phyloP scores from a whole-genome alignment of 331 rosid genomes.

The Quercus phellos region DNA sequence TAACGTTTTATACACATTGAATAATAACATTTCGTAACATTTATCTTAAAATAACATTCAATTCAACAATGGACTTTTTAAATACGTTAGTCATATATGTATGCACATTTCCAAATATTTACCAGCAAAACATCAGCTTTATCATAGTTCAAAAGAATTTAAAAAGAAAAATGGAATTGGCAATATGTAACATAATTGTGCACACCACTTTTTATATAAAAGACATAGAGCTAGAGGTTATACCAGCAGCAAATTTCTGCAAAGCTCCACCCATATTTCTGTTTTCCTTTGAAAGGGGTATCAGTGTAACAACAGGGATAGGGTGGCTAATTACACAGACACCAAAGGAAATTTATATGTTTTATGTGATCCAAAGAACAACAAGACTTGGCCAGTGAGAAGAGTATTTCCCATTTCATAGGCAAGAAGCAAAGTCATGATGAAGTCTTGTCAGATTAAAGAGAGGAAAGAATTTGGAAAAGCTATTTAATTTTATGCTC shows the following conservation, averaged over 20 bases:
- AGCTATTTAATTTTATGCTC: neutral
- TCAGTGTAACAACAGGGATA: neutral
- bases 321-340: neutral
- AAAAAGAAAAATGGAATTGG: neutral
- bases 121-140: neutral
- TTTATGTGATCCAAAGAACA: constrained; percentile 18
- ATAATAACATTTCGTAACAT: no score
- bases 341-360: neutral
- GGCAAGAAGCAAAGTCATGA: constrained; percentile 27
- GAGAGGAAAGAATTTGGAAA: neutral
- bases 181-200: no score
- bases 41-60: neutral
- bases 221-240: neutral
- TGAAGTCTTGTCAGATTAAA: neutral
- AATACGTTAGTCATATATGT: neutral
- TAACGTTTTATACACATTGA: no score
- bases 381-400: constrained; percentile 32
- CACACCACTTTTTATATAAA: no score
- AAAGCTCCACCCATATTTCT: constrained; percentile 50
- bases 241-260: constrained; percentile 33
- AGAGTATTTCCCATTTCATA: constrained; percentile 42
- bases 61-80: neutral
- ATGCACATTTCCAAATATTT: neutral
- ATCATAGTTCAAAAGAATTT: neutral
- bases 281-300: neutral